These are phyloP conservation scores for Leucoagaricus sp. DNA, from an alignment of 1,284 basidiomycete genomes.

Conservation along the genomic window DNA sequence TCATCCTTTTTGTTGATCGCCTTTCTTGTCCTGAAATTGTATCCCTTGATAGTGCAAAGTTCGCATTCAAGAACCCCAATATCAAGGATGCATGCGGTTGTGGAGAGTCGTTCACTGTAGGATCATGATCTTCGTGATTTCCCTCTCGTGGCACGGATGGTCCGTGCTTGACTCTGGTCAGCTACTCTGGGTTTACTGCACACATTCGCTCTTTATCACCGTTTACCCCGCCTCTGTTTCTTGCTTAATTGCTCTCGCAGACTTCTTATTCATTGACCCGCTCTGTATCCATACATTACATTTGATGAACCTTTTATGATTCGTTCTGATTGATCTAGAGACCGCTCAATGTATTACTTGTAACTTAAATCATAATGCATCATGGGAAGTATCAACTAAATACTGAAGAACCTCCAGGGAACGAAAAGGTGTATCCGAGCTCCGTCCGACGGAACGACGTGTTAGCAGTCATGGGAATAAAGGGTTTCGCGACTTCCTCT, in stretches of 20 bases:
- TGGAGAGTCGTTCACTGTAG: slow-evolving; percentile 85
- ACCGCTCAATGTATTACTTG: slow-evolving; percentile 8
- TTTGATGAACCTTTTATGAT: background rate
- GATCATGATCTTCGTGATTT: slow-evolving; percentile 29
- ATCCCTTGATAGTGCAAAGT: slow-evolving; percentile 69
- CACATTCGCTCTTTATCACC: background rate
- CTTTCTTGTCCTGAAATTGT: slow-evolving; percentile 14
- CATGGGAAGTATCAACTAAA: background rate
- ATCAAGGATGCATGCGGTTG: slow-evolving; percentile 94
- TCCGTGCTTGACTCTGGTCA: background rate
- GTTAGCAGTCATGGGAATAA: background rate
- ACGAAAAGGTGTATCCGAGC: background rate
- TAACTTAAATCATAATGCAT: slow-evolving; percentile 10
- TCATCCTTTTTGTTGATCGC: slow-evolving; percentile 2
- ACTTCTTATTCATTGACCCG: background rate
- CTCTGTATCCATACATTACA: slow-evolving; percentile 14
- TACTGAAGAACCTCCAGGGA: background rate
- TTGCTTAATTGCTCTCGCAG: background rate
- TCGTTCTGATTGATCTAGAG: background rate
- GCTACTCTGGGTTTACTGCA: background rate
- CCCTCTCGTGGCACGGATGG: background rate
- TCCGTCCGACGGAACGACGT: background rate
- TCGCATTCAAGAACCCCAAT: slow-evolving; percentile 90
- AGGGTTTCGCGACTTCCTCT: background rate
- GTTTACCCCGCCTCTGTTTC: background rate